These are phyloP conservation scores for Ophiostoma australiae DNA, from an alignment of 2,329 filamentous ascomycete genomes.

Conservation along the genomic window DNA sequence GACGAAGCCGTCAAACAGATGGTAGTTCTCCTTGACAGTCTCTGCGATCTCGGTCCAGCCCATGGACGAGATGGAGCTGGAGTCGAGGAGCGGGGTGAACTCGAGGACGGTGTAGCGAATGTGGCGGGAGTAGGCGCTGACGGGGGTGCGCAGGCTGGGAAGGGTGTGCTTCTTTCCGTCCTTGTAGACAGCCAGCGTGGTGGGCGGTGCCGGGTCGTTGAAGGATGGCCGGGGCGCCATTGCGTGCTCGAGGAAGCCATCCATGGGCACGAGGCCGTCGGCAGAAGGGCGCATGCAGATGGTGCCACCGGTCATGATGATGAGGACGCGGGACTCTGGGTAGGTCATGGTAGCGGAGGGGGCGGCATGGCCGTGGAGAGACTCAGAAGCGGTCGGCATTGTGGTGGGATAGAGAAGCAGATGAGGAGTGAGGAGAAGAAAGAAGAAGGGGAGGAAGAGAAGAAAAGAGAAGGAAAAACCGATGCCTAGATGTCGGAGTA, in stretches of 20 bases:
- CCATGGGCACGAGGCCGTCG: constrained; percentile 73
- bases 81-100: constrained; percentile 79
- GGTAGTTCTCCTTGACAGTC: constrained; percentile 79
- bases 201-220: constrained; percentile 63
- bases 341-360: constrained; percentile 30
- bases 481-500: background rate
- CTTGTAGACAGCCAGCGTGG: constrained; percentile 48
- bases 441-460: background rate
- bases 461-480: no score
- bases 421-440: background rate
- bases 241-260: constrained; percentile 74
- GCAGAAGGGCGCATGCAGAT: constrained; percentile 86
- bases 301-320: constrained; percentile 85
- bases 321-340: constrained; percentile 75
- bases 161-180: constrained; percentile 49
- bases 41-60: constrained; percentile 82
- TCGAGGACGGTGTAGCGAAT: constrained; percentile 81
- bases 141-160: constrained; percentile 70
- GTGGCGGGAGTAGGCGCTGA: constrained; percentile 72
- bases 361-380: constrained; percentile 8
- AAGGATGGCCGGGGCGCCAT: constrained; percentile 79
- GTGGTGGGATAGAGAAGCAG: background rate
- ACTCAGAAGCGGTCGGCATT: constrained; percentile 16
- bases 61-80: constrained; percentile 78
- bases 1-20: constrained; percentile 83